These are phyloP conservation scores for Fusarium sp. DNA, from an alignment of 2,329 filamentous ascomycete species.

Conservation along the genomic window DNA sequence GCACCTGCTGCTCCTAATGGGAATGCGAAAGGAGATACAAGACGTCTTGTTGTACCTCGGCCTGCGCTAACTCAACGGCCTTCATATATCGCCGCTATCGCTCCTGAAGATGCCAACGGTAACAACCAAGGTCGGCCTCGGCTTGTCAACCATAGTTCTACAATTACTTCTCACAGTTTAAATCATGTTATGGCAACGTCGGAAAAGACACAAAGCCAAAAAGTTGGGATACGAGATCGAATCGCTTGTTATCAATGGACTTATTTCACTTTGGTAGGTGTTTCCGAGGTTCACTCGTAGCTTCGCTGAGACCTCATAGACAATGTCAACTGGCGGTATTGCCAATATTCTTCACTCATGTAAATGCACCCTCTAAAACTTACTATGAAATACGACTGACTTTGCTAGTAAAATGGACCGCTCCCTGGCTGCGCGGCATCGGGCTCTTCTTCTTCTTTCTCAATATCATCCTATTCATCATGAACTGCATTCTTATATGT, in stretches of 20 bases:
- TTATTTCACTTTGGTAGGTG: conserved; percentile 72
- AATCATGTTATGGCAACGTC: conserved; percentile 51
- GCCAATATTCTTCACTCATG: conserved; percentile 63
- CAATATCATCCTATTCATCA: conserved; percentile 71
- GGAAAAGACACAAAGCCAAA: conserved; percentile 44
- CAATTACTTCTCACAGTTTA: conserved; percentile 40
- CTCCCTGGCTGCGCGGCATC: conserved; percentile 67
- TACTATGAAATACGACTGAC: neutral
- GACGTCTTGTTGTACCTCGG: conserved; percentile 6
- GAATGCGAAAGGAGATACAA: neutral
- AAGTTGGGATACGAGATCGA: conserved; percentile 60
- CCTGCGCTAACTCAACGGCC: conserved; percentile 34
- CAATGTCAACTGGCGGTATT: conserved; percentile 66
- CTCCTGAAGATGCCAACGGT: conserved; percentile 2
- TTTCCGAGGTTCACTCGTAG: neutral
- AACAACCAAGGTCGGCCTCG: conserved; percentile 12
- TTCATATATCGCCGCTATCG: conserved; percentile 30
- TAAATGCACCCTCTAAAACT: neutral
- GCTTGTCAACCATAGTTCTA: conserved; percentile 24
- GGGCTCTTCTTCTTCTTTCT: conserved; percentile 71
- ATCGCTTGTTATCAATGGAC: conserved; percentile 73
- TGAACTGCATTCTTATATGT: conserved; percentile 72
- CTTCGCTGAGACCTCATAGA: conserved; percentile 29
- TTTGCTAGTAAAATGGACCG: conserved; percentile 46
- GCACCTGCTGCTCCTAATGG: conserved; percentile 12